A percentile compares a stretch with the other conserved stretches of the same genome.
These are phyloP conservation scores for Pichia nakasei DNA, from an alignment of 805 yeast species.

Conservation along the genomic window DNA sequence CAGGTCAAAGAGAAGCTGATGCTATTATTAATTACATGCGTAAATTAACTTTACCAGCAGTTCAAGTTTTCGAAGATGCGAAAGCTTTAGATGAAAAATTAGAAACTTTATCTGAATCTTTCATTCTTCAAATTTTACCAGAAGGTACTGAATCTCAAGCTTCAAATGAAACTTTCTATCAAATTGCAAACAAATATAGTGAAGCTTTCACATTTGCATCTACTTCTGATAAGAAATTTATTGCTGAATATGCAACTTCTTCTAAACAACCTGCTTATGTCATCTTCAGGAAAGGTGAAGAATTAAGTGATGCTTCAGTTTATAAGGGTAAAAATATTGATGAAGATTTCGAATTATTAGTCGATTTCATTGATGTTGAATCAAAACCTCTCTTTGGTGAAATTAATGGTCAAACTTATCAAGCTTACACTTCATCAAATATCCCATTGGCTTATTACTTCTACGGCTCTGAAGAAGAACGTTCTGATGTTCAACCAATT, in stretches of 20 bases:
- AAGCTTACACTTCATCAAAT: constrained; percentile 59
- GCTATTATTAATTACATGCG: constrained; percentile 73
- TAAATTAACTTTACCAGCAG: constrained; percentile 76
- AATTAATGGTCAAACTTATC: constrained; percentile 71
- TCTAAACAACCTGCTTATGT: constrained; percentile 33
- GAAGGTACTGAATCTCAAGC: constrained; percentile 21
- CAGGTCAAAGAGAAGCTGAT: constrained; percentile 76
- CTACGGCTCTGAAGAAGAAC: constrained; percentile 62
- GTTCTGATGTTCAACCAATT: constrained; percentile 41
- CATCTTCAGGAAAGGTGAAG: constrained; percentile 39
- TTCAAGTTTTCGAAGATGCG: constrained; percentile 38
- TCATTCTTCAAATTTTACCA: constrained; percentile 46
- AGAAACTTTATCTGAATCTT: constrained; percentile 36
- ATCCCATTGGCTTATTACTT: constrained; percentile 85
- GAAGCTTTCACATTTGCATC: constrained; percentile 57
- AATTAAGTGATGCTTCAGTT: constrained; percentile 41
- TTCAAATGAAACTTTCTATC: constrained; percentile 49
- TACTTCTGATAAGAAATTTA: constrained; percentile 29
- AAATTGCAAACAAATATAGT: constrained; percentile 55
- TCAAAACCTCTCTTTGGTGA: constrained; percentile 82
- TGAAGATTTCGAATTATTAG: constrained; percentile 30
- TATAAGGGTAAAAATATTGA: constrained; percentile 29
- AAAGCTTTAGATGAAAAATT: constrained; percentile 44
- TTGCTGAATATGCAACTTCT: constrained; percentile 28
- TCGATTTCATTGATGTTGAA: constrained; percentile 48